phyloP scores from a whole-genome alignment of 2,329 filamentous ascomycete genomes.

The Dothistroma pini region DNA sequence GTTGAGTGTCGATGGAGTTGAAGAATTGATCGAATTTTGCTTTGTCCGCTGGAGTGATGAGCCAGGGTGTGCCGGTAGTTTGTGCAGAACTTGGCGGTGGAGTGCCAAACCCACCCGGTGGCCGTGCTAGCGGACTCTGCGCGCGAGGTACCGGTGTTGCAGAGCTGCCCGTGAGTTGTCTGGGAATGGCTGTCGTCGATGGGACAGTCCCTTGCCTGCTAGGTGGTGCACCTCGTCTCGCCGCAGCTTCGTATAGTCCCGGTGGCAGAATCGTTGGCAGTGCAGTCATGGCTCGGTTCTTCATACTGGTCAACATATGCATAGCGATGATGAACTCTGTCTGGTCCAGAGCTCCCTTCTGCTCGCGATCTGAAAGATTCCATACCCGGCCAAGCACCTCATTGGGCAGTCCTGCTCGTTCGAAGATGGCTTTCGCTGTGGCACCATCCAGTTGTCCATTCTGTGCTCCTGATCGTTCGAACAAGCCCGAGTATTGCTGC shows the following conservation, averaged over 20 bases:
- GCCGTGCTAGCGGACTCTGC: conserved; percentile 56
- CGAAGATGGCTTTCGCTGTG: conserved; percentile 86
- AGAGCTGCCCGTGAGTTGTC: conserved; percentile 69
- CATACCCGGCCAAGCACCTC: conserved; percentile 92
- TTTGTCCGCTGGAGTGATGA: conserved; percentile 80
- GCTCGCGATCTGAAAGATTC: conserved; percentile 90
- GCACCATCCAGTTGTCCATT: conserved; percentile 69
- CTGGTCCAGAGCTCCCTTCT: conserved; percentile 77
- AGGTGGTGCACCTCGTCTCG: conserved; percentile 57
- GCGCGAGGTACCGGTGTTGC: conserved; percentile 50
- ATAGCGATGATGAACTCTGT: conserved; percentile 98
- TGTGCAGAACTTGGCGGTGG: conserved; percentile 51
- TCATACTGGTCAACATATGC: conserved; percentile 91
- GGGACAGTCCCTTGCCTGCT: conserved; percentile 30
- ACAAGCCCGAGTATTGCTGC: conserved; percentile 80
- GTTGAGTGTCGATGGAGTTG: conserved; percentile 72
- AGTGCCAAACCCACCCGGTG: conserved; percentile 44
- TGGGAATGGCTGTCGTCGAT: conserved; percentile 58
- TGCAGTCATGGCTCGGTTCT: conserved; percentile 73
- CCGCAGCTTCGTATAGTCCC: conserved; percentile 85
- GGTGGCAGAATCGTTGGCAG: conserved; percentile 78
- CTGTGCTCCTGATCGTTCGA: conserved; percentile 80
- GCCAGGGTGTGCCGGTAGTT: conserved; percentile 67
- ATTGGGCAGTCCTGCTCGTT: conserved; percentile 84
- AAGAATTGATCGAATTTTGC: conserved; percentile 84